phyloP scores from a whole-genome alignment of 495 filamentous ascomycete species.

The Eremomyces bilateralis region DNA sequence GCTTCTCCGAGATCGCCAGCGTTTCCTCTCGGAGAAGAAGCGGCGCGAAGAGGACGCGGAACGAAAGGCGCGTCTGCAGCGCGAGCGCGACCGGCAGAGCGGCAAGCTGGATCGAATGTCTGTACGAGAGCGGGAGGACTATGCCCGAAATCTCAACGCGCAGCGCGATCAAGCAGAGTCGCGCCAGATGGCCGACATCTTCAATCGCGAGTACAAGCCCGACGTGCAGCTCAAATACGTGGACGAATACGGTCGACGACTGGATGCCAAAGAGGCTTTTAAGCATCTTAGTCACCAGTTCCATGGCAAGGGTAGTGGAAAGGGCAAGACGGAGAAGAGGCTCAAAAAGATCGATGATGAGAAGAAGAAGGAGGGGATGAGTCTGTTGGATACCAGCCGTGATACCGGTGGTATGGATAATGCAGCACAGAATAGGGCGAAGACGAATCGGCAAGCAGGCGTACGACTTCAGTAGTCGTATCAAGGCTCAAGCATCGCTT shows the following conservation, averaged over 20 bases:
- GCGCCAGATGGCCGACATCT: slow-evolving; percentile 59
- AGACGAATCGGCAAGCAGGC: slow-evolving; percentile 74
- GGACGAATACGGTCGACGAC: slow-evolving; percentile 62
- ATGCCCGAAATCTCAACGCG: slow-evolving; percentile 68
- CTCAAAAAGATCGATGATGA: slow-evolving; percentile 95
- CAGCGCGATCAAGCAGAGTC: slow-evolving; percentile 64
- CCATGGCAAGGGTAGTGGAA: slow-evolving; percentile 92
- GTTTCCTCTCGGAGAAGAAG: slow-evolving; percentile 64
- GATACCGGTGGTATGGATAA: slow-evolving; percentile 55
- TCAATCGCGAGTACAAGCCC: slow-evolving; percentile 71
- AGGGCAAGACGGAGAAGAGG: slow-evolving; percentile 93
- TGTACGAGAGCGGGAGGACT: slow-evolving; percentile 73
- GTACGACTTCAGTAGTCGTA: slow-evolving; percentile 50
- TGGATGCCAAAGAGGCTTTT: slow-evolving; percentile 92
- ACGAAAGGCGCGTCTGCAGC: slow-evolving; percentile 53
- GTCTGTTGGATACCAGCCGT: slow-evolving; percentile 58
- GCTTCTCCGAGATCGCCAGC: slow-evolving; percentile 48
- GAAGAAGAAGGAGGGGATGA: slow-evolving; percentile 65
- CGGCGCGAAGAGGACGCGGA: slow-evolving; percentile 55
- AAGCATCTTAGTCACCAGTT: slow-evolving; percentile 89
- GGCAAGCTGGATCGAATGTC: slow-evolving; percentile 74
- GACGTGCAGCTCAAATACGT: slow-evolving; percentile 75
- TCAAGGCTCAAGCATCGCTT: no score
- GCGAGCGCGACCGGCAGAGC: slow-evolving; percentile 64
- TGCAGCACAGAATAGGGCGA: slow-evolving; percentile 47